Evolutionary conservation across 345 rosid genomes (phyloP).

Genomic region (Pugionium cornutum): DNA sequence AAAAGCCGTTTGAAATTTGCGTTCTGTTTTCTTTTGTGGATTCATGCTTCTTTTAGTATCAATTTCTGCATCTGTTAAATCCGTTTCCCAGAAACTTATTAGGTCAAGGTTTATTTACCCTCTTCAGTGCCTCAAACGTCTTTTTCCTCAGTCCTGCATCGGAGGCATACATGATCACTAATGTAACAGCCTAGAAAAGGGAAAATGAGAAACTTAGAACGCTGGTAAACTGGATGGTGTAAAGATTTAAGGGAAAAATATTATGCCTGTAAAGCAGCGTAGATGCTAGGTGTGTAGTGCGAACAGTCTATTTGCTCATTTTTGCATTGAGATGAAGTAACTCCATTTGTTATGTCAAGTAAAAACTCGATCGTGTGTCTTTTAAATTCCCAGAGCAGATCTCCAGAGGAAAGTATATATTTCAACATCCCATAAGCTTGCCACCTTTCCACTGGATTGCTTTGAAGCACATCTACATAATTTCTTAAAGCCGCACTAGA

Average conservation of each 20-base stretch:
- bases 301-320: constrained; percentile 53
- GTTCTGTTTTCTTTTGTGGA: neutral
- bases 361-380: constrained; percentile 63
- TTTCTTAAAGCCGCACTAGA: constrained; percentile 47
- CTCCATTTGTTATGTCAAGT: constrained; percentile 58
- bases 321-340: constrained; percentile 36
- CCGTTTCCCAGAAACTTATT: neutral
- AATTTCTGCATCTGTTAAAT: constrained; percentile 3
- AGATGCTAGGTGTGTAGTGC: constrained; percentile 56
- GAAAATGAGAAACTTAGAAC: constrained; percentile 18
- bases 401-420: constrained; percentile 55
- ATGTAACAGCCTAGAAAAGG: constrained; percentile 55
- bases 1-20: neutral
- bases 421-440: constrained; percentile 75
- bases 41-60: neutral
- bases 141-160: constrained; percentile 57
- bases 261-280: constrained; percentile 68
- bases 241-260: constrained; percentile 24
- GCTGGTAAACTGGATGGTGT: constrained; percentile 13
- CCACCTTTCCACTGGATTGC: constrained; percentile 65
- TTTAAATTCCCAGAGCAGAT: constrained; percentile 70
- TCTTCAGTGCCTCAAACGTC: constrained; percentile 74
- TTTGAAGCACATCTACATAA: constrained; percentile 56
- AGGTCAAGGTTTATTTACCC: constrained; percentile 44
- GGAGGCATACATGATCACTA: constrained; percentile 56